Conservation (phyloP, 202 grass and related monocot species). For the Saccharum hybrid region DNA sequence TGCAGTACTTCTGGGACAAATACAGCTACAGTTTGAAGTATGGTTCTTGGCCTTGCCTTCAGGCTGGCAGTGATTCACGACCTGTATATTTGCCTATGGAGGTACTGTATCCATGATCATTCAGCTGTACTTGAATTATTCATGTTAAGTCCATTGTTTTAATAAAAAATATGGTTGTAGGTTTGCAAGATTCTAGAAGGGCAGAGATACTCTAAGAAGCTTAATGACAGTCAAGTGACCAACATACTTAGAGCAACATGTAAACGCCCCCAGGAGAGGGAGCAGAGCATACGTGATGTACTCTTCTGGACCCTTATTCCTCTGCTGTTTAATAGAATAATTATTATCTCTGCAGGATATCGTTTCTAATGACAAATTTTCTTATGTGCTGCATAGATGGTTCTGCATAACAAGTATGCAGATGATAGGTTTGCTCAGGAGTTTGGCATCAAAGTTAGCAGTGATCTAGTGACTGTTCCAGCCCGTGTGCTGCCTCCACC, state of each 20-base stretch:
- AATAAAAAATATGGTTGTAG: conserved; percentile 39
- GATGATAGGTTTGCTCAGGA: conserved; percentile 65
- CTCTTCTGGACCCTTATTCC: neutral
- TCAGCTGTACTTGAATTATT: neutral
- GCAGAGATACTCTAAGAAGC: conserved; percentile 69
- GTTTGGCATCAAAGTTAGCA: conserved; percentile 64
- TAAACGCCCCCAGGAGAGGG: conserved; percentile 68
- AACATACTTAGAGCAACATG: conserved; percentile 72
- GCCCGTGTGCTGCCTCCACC: conserved; percentile 77
- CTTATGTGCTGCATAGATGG: conserved; percentile 49
- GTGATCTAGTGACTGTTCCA: conserved; percentile 58
- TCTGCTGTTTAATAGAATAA: neutral
- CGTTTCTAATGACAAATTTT: neutral
- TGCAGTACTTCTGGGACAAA: conserved; percentile 74
- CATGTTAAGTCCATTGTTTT: neutral
- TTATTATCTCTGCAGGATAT: neutral
- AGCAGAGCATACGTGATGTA: conserved; percentile 62
- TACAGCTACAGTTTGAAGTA: conserved; percentile 47
- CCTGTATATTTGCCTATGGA: conserved; percentile 77
- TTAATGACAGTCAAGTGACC: conserved; percentile 75
- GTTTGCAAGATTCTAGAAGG: conserved; percentile 73
- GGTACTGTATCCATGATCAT: conserved; percentile 37
- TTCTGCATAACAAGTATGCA: conserved; percentile 60
- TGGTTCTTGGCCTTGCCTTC: conserved; percentile 69
- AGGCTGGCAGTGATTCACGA: conserved; percentile 64